Evolutionary conservation across 2,329 filamentous ascomycete species (phyloP).

Genomic region (Coleophoma eucalyptorum): DNA sequence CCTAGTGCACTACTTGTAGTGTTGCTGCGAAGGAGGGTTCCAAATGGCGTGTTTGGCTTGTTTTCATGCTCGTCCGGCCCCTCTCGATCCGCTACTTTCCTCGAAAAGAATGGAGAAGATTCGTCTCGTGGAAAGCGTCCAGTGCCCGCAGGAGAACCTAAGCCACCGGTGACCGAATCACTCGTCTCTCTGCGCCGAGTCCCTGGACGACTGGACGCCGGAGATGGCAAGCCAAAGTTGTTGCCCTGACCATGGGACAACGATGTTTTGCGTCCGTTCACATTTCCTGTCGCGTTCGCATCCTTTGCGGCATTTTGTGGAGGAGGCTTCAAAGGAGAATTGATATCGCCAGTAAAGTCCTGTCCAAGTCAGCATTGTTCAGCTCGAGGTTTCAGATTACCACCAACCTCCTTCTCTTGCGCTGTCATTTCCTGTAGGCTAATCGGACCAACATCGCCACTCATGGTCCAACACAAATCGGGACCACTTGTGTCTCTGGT

Average conservation of each 20-base stretch:
- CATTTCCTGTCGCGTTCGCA: constrained; percentile 48
- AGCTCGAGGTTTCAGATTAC: constrained; percentile 11
- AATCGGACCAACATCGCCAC: constrained; percentile 67
- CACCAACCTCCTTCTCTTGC: constrained; percentile 56
- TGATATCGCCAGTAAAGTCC: constrained; percentile 83
- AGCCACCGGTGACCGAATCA: constrained; percentile 59
- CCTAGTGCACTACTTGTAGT: constrained; percentile 42
- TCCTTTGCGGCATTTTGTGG: constrained; percentile 60
- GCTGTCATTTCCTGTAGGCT: constrained; percentile 65
- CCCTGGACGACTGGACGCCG: constrained; percentile 67
- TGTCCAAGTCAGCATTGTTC: constrained; percentile 35
- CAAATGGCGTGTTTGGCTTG: constrained; percentile 34
- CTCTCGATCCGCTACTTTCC: constrained; percentile 53
- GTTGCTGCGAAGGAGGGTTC: constrained; percentile 49
- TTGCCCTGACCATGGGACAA: constrained; percentile 62
- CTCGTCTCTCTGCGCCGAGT: constrained; percentile 79
- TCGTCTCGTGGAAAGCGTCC: constrained; percentile 63
- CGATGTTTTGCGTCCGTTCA: constrained; percentile 76
- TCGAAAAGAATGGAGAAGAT: constrained; percentile 50
- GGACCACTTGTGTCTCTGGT: constrained; percentile 74
- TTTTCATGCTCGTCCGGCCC: constrained; percentile 46
- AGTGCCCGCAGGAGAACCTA: constrained; percentile 57
- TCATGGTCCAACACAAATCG: constrained; percentile 87
- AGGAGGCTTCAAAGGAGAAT: constrained; percentile 86
- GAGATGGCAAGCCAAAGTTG: constrained; percentile 69